These are phyloP conservation scores for Piper longum DNA, from an alignment of 164 flowering plant species.

Conservation along the genomic window DNA sequence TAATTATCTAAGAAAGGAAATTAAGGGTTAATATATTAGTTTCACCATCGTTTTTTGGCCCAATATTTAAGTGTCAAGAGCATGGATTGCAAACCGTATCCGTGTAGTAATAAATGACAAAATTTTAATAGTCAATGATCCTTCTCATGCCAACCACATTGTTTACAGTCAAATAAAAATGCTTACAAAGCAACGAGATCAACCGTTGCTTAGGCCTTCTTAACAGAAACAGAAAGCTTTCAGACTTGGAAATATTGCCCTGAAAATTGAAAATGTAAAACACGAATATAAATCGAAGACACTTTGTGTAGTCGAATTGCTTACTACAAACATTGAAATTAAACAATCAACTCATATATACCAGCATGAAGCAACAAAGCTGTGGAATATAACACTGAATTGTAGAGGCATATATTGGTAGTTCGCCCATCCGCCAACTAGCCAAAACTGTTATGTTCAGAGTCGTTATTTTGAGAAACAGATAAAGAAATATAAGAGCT, in stretches of 20 bases:
- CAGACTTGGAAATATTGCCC: constrained; percentile 58
- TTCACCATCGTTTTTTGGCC: no score
- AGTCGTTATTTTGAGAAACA: background rate
- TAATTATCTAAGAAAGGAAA: no score
- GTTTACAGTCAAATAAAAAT: no score
- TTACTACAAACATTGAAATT: background rate
- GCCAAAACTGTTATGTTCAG: constrained; percentile 50
- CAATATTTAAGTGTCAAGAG: no score
- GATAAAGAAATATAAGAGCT: no score
- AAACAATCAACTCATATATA: constrained; percentile 5
- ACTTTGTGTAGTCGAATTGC: background rate
- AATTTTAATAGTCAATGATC: no score
- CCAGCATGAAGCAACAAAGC: constrained; percentile 74
- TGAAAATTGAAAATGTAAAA: constrained; percentile 7
- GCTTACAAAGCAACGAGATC: no score
- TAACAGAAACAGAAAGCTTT: constrained; percentile 40
- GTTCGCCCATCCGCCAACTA: constrained; percentile 64
- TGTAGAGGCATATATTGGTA: constrained; percentile 68
- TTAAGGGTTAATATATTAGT: no score
- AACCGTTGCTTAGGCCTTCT: constrained; percentile 25
- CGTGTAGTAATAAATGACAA: no score
- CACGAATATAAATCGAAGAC: background rate
- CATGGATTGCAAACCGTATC: no score
- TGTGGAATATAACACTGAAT: constrained; percentile 62
- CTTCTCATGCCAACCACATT: no score